Evolutionary conservation across 2,329 filamentous ascomycete species (phyloP), one percentile per base, ranked within the genome.

Genomic region (Calonectria hongkongensis): DNA sequence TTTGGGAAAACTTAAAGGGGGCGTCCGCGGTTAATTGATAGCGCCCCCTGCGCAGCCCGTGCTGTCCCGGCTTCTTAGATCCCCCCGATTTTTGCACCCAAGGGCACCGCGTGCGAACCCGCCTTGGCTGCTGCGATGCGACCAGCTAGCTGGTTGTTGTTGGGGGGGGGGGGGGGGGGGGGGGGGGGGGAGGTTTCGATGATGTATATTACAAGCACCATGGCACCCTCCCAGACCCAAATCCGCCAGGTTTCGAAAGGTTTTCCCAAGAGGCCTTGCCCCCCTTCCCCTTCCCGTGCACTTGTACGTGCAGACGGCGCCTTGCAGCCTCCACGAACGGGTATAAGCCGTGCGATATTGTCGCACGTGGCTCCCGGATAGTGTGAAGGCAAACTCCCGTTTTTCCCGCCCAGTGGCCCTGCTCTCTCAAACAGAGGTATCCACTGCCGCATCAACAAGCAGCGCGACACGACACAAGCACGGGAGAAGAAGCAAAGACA

Each of bases 261-360:
- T 2, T 21, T 21, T 2, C 21, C 21, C 21, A 21, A 21, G 21
- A 21, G 21, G 21, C 21, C 21, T 21, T 21, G 21, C 21, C 21
- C 21, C 21, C 21, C 21, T 21, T 21, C 21, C 21, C 21, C 21
- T 21, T 21, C 21, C 21, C 21, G 13, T 1, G 39, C 25, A 25
- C 18, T 18, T n/a, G n/a, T 25, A 58, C 4, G 30, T 36, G 25
- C 3, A 58, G 15, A 41, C 39, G n/a, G 21, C 65, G 9, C 15
- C 30, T 45, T 60, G 47, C 50, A 70, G 51, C 18, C 54, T 25
- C 16, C 21, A n/a, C 39, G 41, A 72, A 65, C 56, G 25, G 41
- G 58, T 65, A 65, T 65, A 68, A 72, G 30, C 65, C 48, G 65
- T 72, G 68, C 27, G 41, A 64, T 60, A 58, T 69, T n/a, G 27